phyloP scores from a whole-genome alignment of 2,329 filamentous ascomycete genomes.

The Lecanosticta acicola region DNA sequence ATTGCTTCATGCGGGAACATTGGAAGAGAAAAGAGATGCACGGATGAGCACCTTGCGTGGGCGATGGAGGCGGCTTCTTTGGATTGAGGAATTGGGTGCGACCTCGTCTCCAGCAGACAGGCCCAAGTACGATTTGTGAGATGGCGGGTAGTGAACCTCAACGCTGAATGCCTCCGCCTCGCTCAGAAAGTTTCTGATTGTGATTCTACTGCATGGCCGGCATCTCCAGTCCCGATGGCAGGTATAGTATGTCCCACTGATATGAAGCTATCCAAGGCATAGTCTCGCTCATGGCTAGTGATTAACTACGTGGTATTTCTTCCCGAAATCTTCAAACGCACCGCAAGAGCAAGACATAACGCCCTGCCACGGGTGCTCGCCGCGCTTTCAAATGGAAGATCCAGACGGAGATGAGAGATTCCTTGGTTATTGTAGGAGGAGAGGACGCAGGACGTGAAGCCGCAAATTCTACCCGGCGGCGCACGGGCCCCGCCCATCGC shows the following conservation, averaged over 20 bases:
- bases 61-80: too few species aligned
- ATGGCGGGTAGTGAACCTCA: too few species aligned
- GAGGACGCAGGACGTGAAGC: constrained; percentile 11
- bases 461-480: neutral
- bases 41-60: too few species aligned
- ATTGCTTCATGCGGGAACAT: too few species aligned
- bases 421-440: constrained; percentile 18
- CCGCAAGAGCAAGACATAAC: constrained; percentile 28
- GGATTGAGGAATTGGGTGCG: too few species aligned
- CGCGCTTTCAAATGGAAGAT: constrained; percentile 29
- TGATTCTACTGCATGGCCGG: too few species aligned
- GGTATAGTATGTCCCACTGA: constrained; percentile 48
- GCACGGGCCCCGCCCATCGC: neutral
- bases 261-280: constrained; percentile 49
- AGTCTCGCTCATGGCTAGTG: constrained; percentile 40
- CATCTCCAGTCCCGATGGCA: too few species aligned
- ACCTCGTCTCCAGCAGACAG: too few species aligned
- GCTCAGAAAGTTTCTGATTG: too few species aligned
- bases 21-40: too few species aligned
- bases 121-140: too few species aligned
- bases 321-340: constrained; percentile 39
- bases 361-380: constrained; percentile 26
- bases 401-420: constrained; percentile 31
- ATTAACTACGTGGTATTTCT: constrained; percentile 48
- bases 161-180: too few species aligned